These are phyloP conservation scores for Panicum hallii DNA, from an alignment of 202 grass and related monocot genomes.

Conservation along the genomic window DNA sequence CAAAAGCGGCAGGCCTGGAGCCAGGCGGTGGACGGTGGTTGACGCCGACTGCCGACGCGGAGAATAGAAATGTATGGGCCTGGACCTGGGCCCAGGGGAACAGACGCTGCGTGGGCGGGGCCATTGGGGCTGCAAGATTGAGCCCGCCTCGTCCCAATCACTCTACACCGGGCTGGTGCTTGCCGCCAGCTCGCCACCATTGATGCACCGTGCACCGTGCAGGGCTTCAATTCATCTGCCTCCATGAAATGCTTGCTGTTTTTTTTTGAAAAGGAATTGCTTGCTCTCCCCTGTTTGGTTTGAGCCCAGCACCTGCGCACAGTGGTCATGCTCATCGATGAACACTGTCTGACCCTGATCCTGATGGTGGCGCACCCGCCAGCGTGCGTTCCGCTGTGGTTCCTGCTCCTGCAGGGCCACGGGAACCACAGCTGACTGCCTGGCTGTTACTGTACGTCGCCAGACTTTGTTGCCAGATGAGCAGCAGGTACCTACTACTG, in stretches of 20 bases:
- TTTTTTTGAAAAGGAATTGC: too few species aligned
- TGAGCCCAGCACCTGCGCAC: not conserved
- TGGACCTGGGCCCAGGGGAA: not conserved
- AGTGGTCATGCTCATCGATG: too few species aligned
- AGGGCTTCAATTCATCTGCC: not conserved
- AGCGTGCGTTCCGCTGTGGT: too few species aligned
- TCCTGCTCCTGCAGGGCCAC: not conserved
- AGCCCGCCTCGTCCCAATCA: not conserved
- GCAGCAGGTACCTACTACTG: not conserved
- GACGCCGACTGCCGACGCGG: not conserved
- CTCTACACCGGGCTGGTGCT: too few species aligned
- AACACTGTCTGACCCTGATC: not conserved
- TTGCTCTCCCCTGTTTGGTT: not conserved
- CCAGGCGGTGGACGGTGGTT: not conserved
- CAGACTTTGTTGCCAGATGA: not conserved
- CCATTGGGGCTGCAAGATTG: conserved; percentile 2
- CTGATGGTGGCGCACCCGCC: not conserved
- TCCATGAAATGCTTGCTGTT: too few species aligned
- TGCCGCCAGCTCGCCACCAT: too few species aligned
- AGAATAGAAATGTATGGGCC: not conserved
- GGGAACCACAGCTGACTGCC: not conserved
- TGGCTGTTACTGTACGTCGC: not conserved
- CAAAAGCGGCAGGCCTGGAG: not conserved
- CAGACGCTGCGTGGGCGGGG: not conserved
- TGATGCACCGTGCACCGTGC: not conserved